Evolutionary conservation across 1,139 yeast species (phyloP), one percentile per base, ranked within the genome.

Genomic region (Debaryomyces subglobosus): DNA sequence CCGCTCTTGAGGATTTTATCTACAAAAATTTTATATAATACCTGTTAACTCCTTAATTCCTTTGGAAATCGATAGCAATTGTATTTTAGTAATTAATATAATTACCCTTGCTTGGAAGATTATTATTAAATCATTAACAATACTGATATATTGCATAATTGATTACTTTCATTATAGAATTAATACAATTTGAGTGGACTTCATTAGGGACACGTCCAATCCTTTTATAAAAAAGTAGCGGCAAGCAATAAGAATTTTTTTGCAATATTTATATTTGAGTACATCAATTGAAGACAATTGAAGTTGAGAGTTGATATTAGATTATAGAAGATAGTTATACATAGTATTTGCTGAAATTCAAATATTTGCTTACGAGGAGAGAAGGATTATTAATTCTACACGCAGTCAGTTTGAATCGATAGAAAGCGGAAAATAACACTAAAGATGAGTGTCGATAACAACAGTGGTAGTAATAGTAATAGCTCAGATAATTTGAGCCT

Each of bases 401-500:
- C 32, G 30, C 29, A 12, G 18, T 21, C 39, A 37, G 7, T 32
- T 32, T 32, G 8, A 9, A 4, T 32, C 16, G 35, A 16, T 32
- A 32, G 12, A 15, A 32, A 32, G 34, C 15, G 15, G 10, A 13
- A 8, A 44, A 46, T 16, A 39, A 44, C 7, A 25, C 20, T 23
- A 39, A 40, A 29, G 9, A 40, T 44, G 34, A 49, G 43, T 30
- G 15, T 18, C 18, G 30, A 39, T 9, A 32, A 39, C 15, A 39
- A 8, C 15, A 42, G 38, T 33, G 39, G 32, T 13, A 39, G 45
- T 25, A 25, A 32, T 24, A 48, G 33, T 37, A 36, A 43, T 37
- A 45, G 49, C 18, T 24, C 50, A n/a, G 62, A 59, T 44, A 56
- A 54, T 38, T 49, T 53, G 51, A 53, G 57, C 20, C 12, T 20